These are phyloP conservation scores for Hura crepitans DNA, from an alignment of 441 rosid genomes.

Conservation along the genomic window DNA sequence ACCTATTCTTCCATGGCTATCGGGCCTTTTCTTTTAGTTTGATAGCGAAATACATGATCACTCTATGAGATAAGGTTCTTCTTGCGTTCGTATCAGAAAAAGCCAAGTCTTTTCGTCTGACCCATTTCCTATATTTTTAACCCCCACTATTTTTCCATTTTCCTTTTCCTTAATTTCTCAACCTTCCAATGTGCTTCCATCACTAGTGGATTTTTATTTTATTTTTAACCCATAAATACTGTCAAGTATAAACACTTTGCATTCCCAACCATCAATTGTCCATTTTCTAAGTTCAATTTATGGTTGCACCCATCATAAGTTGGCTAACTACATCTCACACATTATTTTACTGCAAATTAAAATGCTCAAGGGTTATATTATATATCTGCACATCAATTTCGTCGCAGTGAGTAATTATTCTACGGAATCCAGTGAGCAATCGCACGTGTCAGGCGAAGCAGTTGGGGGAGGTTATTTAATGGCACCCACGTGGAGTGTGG, in stretches of 20 bases:
- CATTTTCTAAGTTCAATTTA: background rate
- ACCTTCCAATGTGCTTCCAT: constrained; percentile 40
- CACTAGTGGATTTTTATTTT: constrained; percentile 15
- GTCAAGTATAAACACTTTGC: background rate
- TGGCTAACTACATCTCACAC: background rate
- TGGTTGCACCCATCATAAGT: constrained; percentile 16
- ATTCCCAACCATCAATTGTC: constrained; percentile 24
- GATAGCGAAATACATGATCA: constrained; percentile 15
- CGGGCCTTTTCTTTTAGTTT: background rate
- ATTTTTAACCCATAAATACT: background rate
- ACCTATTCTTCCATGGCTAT: background rate
- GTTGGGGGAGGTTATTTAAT: no score
- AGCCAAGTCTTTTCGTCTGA: constrained; percentile 18
- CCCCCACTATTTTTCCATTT: constrained; percentile 3
- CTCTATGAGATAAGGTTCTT: constrained; percentile 27
- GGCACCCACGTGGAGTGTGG: constrained; percentile 33
- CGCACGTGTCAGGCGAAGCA: no score
- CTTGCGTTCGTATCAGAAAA: constrained; percentile 7
- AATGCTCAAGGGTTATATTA: no score
- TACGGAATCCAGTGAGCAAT: constrained; percentile 12
- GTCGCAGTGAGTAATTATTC: no score
- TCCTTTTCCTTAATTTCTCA: background rate
- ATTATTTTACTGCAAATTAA: background rate
- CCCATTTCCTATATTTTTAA: background rate
- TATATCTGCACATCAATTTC: no score